Conservation (phyloP, 2,329 filamentous ascomycete species). For the Beauveria medogensis region DNA sequence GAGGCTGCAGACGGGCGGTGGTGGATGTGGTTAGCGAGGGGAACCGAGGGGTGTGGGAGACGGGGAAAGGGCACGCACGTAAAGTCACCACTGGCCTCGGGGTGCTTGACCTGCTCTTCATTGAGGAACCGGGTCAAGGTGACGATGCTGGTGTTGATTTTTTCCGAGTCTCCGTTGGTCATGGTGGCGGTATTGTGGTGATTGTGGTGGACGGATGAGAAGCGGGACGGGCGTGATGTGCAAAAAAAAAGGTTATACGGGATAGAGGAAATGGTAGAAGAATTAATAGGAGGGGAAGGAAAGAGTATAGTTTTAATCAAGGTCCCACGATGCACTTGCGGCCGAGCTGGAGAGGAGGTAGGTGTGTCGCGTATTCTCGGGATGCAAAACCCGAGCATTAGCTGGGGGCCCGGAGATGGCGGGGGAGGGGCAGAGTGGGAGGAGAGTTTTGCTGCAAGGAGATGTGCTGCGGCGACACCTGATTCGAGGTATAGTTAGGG, state of each 20-base stretch:
- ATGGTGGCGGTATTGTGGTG: constrained; percentile 21
- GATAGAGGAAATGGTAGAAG: not conserved
- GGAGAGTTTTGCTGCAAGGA: not conserved
- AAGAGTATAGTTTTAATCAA: constrained; percentile 8
- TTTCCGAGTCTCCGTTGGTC: constrained; percentile 52
- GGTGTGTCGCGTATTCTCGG: constrained; percentile 8
- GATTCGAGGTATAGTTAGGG: too few relatives aligned
- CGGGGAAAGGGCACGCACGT: constrained; percentile 54
- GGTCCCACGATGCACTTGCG: constrained; percentile 6
- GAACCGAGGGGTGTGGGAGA: not conserved
- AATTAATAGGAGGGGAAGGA: not conserved
- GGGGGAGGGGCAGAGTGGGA: constrained; percentile 10
- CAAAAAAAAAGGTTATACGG: constrained; percentile 12
- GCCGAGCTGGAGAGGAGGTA: not conserved
- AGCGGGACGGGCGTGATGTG: constrained; percentile 9
- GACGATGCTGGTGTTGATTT: constrained; percentile 92
- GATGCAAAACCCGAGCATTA: constrained; percentile 12
- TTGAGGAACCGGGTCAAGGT: constrained; percentile 93
- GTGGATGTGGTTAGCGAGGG: not conserved
- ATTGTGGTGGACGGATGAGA: constrained; percentile 12
- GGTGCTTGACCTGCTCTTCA: constrained; percentile 88
- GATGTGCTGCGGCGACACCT: not conserved
- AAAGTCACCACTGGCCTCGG: constrained; percentile 95
- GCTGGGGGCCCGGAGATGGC: constrained; percentile 6
- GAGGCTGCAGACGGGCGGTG: constrained; percentile 47